Percentiles rank a stretch among this genome's conserved stretches.
Evolutionary conservation across 1,284 basidiomycete genomes (phyloP).

Genomic region (Boletus smithii): DNA sequence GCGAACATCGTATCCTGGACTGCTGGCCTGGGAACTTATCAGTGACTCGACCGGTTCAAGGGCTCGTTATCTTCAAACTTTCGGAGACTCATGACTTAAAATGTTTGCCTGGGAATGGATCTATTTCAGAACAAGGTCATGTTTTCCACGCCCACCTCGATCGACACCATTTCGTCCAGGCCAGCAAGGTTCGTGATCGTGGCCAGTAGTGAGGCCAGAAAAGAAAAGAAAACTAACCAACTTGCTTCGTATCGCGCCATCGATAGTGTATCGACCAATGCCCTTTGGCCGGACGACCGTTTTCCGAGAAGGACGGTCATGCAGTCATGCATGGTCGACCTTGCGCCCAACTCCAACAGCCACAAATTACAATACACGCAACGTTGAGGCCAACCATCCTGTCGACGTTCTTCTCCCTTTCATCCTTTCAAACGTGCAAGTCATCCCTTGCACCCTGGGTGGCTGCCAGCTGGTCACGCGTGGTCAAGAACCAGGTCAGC

Average conservation of each 20-base stretch:
- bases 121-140: constrained; percentile 7
- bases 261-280: constrained; percentile 24
- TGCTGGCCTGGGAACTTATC: constrained; percentile 2
- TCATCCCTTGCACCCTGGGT: not conserved
- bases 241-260: not conserved
- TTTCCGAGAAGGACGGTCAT: constrained; percentile 15
- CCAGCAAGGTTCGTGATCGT: not conserved
- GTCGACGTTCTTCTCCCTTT: not conserved
- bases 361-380: constrained; percentile 15
- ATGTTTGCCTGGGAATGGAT: constrained; percentile 19
- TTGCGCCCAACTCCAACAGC: constrained; percentile 15
- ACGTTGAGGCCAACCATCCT: constrained; percentile 11
- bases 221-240: not conserved
- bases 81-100: constrained; percentile 3
- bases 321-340: not conserved
- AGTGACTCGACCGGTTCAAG: not conserved
- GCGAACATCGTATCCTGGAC: not conserved
- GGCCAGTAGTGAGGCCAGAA: not conserved
- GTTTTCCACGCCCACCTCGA: constrained; percentile 13
- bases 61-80: not conserved
- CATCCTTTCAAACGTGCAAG: constrained; percentile 1
- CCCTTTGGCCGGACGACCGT: constrained; percentile 2
- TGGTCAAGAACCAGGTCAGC: not conserved
- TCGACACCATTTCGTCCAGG: constrained; percentile 11
- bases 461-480: not conserved